Conservation (phyloP, 1,284 basidiomycete species). For the Naganishia sp. region DNA sequence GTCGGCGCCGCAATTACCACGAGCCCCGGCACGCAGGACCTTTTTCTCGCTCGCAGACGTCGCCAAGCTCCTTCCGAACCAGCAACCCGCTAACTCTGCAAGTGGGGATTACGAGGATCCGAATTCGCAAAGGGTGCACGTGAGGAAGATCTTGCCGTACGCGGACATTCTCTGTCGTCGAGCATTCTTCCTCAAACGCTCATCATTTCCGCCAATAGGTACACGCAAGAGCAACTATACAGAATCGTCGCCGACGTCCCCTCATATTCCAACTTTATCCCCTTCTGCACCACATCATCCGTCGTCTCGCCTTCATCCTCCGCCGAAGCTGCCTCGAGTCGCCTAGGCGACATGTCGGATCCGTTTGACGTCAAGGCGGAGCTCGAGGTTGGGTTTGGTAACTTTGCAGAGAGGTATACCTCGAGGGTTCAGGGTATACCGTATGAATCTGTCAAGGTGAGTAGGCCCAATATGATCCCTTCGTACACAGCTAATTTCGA, state of each 20-base stretch:
- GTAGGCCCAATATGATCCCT: slow-evolving; percentile 39
- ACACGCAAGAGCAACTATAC: slow-evolving; percentile 76
- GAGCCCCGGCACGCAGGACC: slow-evolving; percentile 30
- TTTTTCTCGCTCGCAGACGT: slow-evolving; percentile 54
- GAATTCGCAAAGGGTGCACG: slow-evolving; percentile 55
- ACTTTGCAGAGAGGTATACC: slow-evolving; percentile 82
- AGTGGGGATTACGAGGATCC: slow-evolving; percentile 27
- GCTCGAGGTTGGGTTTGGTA: slow-evolving; percentile 82
- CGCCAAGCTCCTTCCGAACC: slow-evolving; percentile 42
- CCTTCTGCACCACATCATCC: slow-evolving; percentile 79
- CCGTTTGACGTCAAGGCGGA: slow-evolving; percentile 73
- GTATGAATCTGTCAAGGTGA: slow-evolving; percentile 73
- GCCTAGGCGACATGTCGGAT: slow-evolving; percentile 50
- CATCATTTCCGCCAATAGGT: slow-evolving; percentile 57
- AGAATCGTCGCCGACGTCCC: slow-evolving; percentile 81
- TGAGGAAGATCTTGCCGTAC: slow-evolving; percentile 75
- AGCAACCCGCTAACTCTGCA: slow-evolving; percentile 39
- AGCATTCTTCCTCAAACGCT: neutral
- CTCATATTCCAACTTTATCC: slow-evolving; percentile 82
- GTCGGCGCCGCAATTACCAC: neutral
- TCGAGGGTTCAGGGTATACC: slow-evolving; percentile 79
- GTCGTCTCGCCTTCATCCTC: slow-evolving; percentile 58
- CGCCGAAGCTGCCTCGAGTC: slow-evolving; percentile 7
- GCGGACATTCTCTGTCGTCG: slow-evolving; percentile 41
- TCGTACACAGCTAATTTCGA: slow-evolving; percentile 15